These are phyloP conservation scores for Heliamphora pulchella DNA, from an alignment of 179 eudicot species.

Conservation along the genomic window DNA sequence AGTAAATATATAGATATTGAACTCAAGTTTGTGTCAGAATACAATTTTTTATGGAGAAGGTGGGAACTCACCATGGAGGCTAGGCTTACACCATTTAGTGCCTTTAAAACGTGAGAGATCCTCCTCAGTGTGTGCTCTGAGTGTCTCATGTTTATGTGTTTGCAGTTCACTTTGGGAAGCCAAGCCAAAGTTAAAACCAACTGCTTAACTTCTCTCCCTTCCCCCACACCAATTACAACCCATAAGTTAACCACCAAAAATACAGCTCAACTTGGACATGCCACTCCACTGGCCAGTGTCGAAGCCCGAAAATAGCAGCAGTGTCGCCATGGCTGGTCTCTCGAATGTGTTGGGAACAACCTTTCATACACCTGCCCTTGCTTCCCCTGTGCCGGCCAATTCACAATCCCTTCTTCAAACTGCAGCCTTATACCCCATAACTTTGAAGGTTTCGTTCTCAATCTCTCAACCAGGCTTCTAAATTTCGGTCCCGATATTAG, in stretches of 20 bases:
- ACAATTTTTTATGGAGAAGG: slow-evolving; percentile 16
- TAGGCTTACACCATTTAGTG: slow-evolving; percentile 18
- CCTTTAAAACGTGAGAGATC: slow-evolving; percentile 24
- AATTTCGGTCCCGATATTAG: too few species aligned
- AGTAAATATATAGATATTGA: slow-evolving; percentile 10
- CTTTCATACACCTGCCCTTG: slow-evolving; percentile 22
- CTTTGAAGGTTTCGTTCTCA: slow-evolving; percentile 40
- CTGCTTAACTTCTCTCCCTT: slow-evolving; percentile 23
- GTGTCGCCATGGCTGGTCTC: slow-evolving; percentile 18
- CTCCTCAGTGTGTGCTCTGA: slow-evolving; percentile 14
- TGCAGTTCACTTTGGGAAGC: slow-evolving; percentile 20
- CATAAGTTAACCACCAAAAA: slow-evolving; percentile 10
- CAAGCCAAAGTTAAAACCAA: slow-evolving; percentile 30
- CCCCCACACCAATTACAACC: slow-evolving; percentile 15
- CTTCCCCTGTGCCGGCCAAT: slow-evolving; percentile 27
- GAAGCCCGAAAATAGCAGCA: slow-evolving; percentile 23
- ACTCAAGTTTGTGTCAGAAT: slow-evolving; percentile 18
- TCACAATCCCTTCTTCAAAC: slow-evolving; percentile 29
- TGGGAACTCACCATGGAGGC: slow-evolving; percentile 32
- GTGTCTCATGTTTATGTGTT: not conserved
- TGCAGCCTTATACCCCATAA: slow-evolving; percentile 28
- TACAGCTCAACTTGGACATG: slow-evolving; percentile 21
- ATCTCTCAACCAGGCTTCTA: not conserved
- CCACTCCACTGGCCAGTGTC: slow-evolving; percentile 19
- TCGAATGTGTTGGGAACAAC: slow-evolving; percentile 13